phyloP scores from a whole-genome alignment of 2,329 filamentous ascomycete species.

The Cladosporium sp. region DNA sequence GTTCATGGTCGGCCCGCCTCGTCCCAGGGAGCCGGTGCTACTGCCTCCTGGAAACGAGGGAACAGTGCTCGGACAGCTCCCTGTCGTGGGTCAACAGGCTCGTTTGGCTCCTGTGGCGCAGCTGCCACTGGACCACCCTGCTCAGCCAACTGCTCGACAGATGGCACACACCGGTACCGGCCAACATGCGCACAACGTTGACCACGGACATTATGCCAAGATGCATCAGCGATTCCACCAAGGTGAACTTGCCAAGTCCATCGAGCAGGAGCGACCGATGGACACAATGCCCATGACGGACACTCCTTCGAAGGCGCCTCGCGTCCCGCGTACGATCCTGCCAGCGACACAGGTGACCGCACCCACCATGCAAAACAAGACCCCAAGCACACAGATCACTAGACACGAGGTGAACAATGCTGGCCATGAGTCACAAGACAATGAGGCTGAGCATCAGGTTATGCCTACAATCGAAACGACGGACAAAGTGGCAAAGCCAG shows the following conservation, averaged over 20 bases:
- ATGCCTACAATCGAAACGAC: not conserved
- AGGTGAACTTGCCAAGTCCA: not conserved
- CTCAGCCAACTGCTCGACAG: not conserved
- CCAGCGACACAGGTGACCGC: not conserved
- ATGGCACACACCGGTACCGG: not conserved
- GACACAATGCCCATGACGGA: not conserved
- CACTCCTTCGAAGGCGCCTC: not conserved
- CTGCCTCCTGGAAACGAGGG: not conserved
- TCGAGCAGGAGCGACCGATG: not conserved
- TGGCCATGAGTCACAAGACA: not conserved
- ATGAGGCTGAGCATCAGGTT: not conserved
- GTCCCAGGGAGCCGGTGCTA: not conserved
- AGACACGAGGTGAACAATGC: not conserved
- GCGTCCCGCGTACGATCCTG: not conserved
- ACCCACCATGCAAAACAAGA: not conserved
- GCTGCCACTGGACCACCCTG: not conserved
- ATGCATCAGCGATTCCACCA: conserved; percentile 6
- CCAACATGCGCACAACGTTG: not conserved
- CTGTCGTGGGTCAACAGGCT: not conserved
- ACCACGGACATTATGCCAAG: not conserved
- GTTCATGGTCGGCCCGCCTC: not conserved
- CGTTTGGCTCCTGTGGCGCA: not conserved
- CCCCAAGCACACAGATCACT: not conserved
- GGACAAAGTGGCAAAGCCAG: not conserved
- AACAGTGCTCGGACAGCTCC: not conserved